Evolutionary conservation across 768 basidiomycete genomes (phyloP), one percentile per base, ranked within the genome.

Genomic region (Suillus discolor): DNA sequence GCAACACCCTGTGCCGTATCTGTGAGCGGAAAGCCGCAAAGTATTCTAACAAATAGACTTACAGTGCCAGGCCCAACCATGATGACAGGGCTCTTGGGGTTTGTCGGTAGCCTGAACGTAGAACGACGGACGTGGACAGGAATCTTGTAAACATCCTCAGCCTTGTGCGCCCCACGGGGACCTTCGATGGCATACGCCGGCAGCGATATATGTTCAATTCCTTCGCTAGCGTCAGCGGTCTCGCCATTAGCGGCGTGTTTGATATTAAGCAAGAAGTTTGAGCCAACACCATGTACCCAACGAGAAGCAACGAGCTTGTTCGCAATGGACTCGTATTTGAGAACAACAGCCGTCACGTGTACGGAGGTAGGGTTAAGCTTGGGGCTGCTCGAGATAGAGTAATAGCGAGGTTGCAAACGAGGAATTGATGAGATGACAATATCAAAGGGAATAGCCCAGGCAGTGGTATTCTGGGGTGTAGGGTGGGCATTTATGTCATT

Each of bases 21-120:
- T 69, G 67, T 54, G 55, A 66, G 59, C 62, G 12, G 2, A 13
- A 51, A n/a, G 64, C 31, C 28, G 45, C 38, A 60, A 55, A 34
- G 9, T 39, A 28, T 16, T 9, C 28, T 31, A 4, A 63, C 34
- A 23, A 16, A 39, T 55, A 45, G 47, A 86, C 93, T 81, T 75
- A 97, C 96, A 65, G 96, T 99, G 62, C 97, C 97, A 67, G 97
- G 97, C 49, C 97, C 97, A 75, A 99, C 88, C 97, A 99, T 99
- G 79, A 99, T 94, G 61, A 99, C 91, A 2, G 97, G 97, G 66
- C 93, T 97, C 84, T 97, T 98, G 42, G 97, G 97, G 76, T 95
- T 96, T 20, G 97, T 99, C 11, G 97, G 97, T 60, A 99, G 81
- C 61, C 97, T 85, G 89, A 99, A 99, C 3, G 97, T 99, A 18